Evolutionary conservation across 306 rosid species (phyloP).

Genomic region (Medicago ruthenica): DNA sequence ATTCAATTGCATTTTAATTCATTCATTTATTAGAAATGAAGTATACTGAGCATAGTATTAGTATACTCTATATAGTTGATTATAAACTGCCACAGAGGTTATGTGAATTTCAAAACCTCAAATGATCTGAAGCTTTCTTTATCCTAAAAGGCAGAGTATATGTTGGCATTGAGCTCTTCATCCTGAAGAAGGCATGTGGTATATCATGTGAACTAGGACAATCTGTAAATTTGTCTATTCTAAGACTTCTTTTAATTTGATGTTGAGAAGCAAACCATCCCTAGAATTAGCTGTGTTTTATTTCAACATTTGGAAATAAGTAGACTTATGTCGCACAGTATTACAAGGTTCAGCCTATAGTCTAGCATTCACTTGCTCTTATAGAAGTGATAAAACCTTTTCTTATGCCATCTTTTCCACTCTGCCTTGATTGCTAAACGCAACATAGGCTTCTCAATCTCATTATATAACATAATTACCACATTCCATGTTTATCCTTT

Average conservation of each 20-base stretch:
- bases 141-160: neutral
- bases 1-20: constrained; percentile 19
- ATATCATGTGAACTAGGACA: constrained; percentile 23
- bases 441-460: constrained; percentile 23
- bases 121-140: constrained; percentile 3
- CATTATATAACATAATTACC: neutral
- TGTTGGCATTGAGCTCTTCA: neutral
- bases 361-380: constrained; percentile 18
- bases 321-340: neutral
- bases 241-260: constrained; percentile 8
- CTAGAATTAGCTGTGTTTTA: constrained; percentile 17
- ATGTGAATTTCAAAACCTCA: constrained; percentile 11
- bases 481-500: constrained; percentile 29
- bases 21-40: constrained; percentile 38
- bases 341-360: constrained; percentile 14
- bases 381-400: constrained; percentile 22
- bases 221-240: constrained; percentile 2
- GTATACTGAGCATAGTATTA: neutral
- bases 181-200: constrained; percentile 16
- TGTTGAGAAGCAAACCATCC: constrained; percentile 13
- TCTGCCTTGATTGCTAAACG: constrained; percentile 3
- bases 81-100: constrained; percentile 16
- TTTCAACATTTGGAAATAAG: neutral
- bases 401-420: neutral
- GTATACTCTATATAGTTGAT: constrained; percentile 1